Evolutionary conservation across 78 protist genomes (phyloP), one percentile per base, ranked within the genome.

Genomic region (Trichosphaerium sp.): DNA sequence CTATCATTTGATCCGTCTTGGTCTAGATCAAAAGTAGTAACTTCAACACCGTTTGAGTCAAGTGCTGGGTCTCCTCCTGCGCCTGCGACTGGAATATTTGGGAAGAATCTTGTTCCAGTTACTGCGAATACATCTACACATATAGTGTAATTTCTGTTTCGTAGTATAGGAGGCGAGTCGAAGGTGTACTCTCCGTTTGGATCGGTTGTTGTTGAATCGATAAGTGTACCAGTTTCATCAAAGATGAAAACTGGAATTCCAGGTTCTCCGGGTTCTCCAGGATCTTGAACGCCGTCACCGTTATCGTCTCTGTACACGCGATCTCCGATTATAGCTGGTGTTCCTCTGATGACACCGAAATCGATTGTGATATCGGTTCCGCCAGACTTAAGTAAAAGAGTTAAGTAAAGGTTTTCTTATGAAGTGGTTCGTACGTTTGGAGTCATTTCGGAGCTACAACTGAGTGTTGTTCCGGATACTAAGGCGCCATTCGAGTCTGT

Each of bases 321-420:
- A 23, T 35, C 56, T 65, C 78, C 78, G 5, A 71, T 23, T 4
- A 71, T 42, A 23, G 67, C 59, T 29, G 78, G 69, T 6, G 67
- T 57, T 21, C 69, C 67, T 4, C 42, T 57, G 12, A 55, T 60
- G 25, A 71, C 55, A 23, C n/a, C n/a, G n/a, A n/a, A 60, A 3
- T 28, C 65, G 56, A 60, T 60, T 32, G 38, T 32, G 7, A 8
- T 32, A 31, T 5, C 42, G n/a, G 28, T 60, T 51, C 31, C 28
- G n/a, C 65, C 65, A 60, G 29, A 60, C 29, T 49, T 66, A 11
- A 64, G 14, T n/a, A n/a, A n/a, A n/a, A n/a, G n/a, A n/a, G n/a
- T n/a, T n/a, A n/a, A n/a, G n/a, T n/a, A n/a, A n/a, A n/a, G n/a
- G n/a, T n/a, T n/a, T n/a, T n/a, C n/a, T n/a, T n/a, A n/a, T n/a